These are phyloP conservation scores for Actinomortierella wolfii DNA, from an alignment of 371 early-diverging fungal genomes.

Conservation along the genomic window DNA sequence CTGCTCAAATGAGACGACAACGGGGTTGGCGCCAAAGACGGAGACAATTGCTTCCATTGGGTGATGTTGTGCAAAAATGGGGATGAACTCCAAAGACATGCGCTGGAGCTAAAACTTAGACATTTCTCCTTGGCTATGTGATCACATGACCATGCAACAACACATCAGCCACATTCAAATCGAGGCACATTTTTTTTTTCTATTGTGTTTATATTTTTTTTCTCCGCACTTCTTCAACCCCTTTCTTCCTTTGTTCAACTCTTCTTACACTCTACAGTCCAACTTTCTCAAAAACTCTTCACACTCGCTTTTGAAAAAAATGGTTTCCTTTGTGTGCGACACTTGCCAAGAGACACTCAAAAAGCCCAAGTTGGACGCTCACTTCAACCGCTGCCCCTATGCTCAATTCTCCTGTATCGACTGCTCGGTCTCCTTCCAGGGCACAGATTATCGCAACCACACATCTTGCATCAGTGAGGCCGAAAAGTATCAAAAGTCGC, in stretches of 20 bases:
- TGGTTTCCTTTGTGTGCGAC: constrained; percentile 80
- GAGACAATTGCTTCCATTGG: constrained; percentile 44
- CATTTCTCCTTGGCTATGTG: too few species aligned
- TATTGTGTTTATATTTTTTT: too few species aligned
- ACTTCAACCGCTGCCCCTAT: constrained; percentile 77
- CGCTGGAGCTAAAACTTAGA: too few species aligned
- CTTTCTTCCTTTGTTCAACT: too few species aligned
- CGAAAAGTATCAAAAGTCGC: constrained; percentile 84
- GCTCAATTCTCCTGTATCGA: constrained; percentile 91
- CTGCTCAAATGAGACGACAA: constrained; percentile 29
- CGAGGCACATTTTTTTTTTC: too few species aligned
- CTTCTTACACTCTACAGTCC: too few species aligned
- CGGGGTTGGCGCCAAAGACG: constrained; percentile 35
- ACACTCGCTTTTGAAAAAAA: constrained; percentile 7
- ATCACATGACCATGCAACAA: too few species aligned
- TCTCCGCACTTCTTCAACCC: too few species aligned
- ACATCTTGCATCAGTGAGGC: constrained; percentile 90
- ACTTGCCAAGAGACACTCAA: constrained; percentile 90
- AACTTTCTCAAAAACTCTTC: too few species aligned
- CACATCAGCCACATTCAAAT: too few species aligned
- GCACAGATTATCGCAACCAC: constrained; percentile 76
- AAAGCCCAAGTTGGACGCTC: constrained; percentile 89
- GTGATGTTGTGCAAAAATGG: background rate
- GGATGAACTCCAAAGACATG: too few species aligned
- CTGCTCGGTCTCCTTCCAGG: constrained; percentile 86